Percentiles rank a stretch among this genome's conserved stretches.
phyloP scores from a whole-genome alignment of 192 early-diverging fungal genomes.

The Blastocladiella britannica region DNA sequence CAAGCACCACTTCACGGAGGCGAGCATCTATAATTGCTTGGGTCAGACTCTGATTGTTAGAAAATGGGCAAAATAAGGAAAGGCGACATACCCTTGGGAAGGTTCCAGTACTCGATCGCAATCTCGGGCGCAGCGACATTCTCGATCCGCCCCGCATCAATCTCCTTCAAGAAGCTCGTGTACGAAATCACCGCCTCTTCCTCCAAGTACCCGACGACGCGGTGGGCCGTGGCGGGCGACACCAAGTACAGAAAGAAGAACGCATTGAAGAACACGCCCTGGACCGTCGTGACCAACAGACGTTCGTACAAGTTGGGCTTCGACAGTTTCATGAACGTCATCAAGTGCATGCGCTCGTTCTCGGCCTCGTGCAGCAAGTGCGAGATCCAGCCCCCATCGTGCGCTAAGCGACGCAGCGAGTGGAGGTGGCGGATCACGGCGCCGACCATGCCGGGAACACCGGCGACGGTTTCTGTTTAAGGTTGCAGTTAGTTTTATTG shows the following conservation, averaged over 20 bases:
- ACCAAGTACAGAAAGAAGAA: constrained; percentile 74
- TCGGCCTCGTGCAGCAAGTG: constrained; percentile 82
- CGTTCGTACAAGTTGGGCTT: constrained; percentile 41
- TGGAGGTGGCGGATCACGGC: constrained; percentile 57
- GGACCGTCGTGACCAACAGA: constrained; percentile 44
- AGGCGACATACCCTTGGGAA: too few species aligned
- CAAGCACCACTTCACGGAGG: constrained; percentile 64
- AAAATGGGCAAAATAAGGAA: too few species aligned
- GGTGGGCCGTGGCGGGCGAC: constrained; percentile 59
- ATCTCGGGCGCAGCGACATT: constrained; percentile 62
- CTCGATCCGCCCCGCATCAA: constrained; percentile 48
- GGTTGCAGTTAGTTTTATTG: constrained; percentile 1
- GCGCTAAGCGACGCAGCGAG: constrained; percentile 47
- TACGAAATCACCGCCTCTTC: constrained; percentile 85
- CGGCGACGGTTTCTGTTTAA: constrained; percentile 1
- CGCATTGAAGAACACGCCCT: constrained; percentile 77
- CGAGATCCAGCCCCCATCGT: constrained; percentile 80
- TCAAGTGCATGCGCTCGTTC: constrained; percentile 58
- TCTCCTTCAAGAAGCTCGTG: constrained; percentile 64
- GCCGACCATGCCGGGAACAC: constrained; percentile 74
- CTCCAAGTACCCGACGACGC: constrained; percentile 80
- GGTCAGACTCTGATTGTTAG: too few species aligned
- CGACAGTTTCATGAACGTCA: constrained; percentile 57
- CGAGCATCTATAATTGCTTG: constrained; percentile 48
- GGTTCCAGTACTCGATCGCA: constrained; percentile 26